These are phyloP conservation scores for Actinomortierella ambigua DNA, from an alignment of 371 early-diverging fungal genomes.

Conservation along the genomic window DNA sequence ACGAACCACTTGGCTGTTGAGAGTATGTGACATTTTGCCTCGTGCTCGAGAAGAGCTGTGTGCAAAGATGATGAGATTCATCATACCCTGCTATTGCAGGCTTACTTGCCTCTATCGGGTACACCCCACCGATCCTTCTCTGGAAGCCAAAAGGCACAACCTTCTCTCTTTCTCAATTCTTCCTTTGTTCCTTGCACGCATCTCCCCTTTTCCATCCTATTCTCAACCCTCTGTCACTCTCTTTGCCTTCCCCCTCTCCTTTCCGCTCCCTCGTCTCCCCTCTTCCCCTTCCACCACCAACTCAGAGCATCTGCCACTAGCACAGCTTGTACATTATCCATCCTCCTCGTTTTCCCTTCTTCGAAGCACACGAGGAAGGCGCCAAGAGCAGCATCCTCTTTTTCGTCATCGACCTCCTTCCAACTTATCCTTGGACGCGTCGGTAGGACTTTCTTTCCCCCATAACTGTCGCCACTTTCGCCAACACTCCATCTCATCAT, in stretches of 20 bases:
- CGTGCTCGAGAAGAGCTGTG: background rate
- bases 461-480: background rate
- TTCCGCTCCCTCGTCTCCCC: background rate
- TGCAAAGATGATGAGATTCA: too few relatives aligned
- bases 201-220: too few relatives aligned
- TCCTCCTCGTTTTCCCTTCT: background rate
- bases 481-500: too few relatives aligned
- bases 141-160: background rate
- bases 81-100: too few relatives aligned
- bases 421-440: constrained; percentile 1
- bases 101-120: too few relatives aligned
- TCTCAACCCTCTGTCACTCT: background rate
- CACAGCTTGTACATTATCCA: background rate
- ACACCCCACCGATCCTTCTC: background rate
- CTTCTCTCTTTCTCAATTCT: constrained; percentile 3
- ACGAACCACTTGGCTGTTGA: too few relatives aligned
- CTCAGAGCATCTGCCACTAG: background rate
- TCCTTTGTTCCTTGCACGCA: background rate
- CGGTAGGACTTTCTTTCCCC: background rate
- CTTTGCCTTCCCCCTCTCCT: background rate
- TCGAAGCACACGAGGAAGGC: background rate
- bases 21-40: background rate
- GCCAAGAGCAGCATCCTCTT: background rate
- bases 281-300: background rate
- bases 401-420: background rate